These are phyloP conservation scores for Ceratobasidium sp. DNA, from an alignment of 1,284 basidiomycete genomes.

Conservation along the genomic window DNA sequence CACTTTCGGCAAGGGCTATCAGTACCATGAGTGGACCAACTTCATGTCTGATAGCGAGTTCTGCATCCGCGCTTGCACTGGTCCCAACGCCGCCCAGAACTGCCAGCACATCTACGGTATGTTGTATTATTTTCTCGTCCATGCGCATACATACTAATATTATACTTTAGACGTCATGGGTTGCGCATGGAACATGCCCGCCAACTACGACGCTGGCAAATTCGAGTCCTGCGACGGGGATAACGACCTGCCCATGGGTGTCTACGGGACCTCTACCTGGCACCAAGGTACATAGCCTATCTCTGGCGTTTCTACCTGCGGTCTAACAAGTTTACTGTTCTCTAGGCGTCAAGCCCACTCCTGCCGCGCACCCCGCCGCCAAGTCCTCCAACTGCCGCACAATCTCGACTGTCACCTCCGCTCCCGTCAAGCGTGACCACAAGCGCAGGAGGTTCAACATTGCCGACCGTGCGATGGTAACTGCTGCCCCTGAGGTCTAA, in stretches of 20 bases:
- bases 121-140: not conserved
- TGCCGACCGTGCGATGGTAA: slow-evolving; percentile 19
- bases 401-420: slow-evolving; percentile 56
- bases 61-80: slow-evolving; percentile 80
- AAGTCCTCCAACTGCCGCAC: slow-evolving; percentile 56
- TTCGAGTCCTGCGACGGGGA: slow-evolving; percentile 66
- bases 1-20: slow-evolving; percentile 68
- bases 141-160: too few species aligned
- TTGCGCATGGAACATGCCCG: slow-evolving; percentile 64
- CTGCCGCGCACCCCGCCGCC: slow-evolving; percentile 61
- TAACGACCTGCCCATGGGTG: slow-evolving; percentile 66
- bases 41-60: slow-evolving; percentile 65
- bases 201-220: slow-evolving; percentile 61
- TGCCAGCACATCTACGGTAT: slow-evolving; percentile 61
- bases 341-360: slow-evolving; percentile 62
- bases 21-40: slow-evolving; percentile 72
- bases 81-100: slow-evolving; percentile 64
- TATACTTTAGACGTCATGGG: slow-evolving; percentile 59
- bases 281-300: slow-evolving; percentile 53
- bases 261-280: slow-evolving; percentile 69
- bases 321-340: slow-evolving; percentile 44
- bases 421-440: slow-evolving; percentile 24
- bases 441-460: slow-evolving; percentile 27
- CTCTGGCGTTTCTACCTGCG: not conserved
- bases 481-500: slow-evolving; percentile 6